phyloP scores from a whole-genome alignment of 345 rosid genomes.

The Eucalyptus erythrocorys region DNA sequence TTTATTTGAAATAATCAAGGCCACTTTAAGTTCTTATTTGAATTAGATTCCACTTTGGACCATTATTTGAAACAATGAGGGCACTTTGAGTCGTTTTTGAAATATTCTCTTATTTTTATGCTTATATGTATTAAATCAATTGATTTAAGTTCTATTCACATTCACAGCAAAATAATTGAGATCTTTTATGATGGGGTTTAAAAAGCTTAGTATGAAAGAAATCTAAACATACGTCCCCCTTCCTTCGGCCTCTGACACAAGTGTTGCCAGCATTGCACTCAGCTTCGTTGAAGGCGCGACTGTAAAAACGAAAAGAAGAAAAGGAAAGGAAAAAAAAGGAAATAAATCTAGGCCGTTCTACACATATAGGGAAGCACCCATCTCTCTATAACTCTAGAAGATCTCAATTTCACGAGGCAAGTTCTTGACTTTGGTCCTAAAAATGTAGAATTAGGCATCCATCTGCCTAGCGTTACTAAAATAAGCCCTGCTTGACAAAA shows the following conservation, averaged over 20 bases:
- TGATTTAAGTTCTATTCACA: not conserved
- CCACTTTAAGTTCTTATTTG: too few species aligned
- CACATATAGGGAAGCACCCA: not conserved
- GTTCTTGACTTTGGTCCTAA: not conserved
- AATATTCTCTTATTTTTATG: not conserved
- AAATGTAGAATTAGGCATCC: not conserved
- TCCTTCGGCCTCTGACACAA: not conserved
- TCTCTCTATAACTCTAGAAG: not conserved
- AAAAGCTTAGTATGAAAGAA: not conserved
- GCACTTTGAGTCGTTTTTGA: too few species aligned
- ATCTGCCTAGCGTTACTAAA: not conserved
- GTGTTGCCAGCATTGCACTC: not conserved
- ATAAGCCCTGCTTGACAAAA: not conserved
- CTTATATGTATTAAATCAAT: not conserved
- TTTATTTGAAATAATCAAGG: too few species aligned
- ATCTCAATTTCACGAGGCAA: not conserved
- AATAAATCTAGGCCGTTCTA: not conserved
- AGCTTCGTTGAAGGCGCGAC: not conserved
- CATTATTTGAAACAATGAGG: too few species aligned
- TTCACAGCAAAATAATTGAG: too few species aligned
- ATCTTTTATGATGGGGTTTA: not conserved
- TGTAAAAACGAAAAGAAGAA: not conserved
- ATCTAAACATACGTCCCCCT: not conserved
- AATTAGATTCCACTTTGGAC: too few species aligned
- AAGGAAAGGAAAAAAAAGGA: not conserved